A percentile compares a stretch with the other conserved stretches of the same genome.
phyloP scores from a whole-genome alignment of 768 basidiomycete genomes.

The Phallus indusiatus region DNA sequence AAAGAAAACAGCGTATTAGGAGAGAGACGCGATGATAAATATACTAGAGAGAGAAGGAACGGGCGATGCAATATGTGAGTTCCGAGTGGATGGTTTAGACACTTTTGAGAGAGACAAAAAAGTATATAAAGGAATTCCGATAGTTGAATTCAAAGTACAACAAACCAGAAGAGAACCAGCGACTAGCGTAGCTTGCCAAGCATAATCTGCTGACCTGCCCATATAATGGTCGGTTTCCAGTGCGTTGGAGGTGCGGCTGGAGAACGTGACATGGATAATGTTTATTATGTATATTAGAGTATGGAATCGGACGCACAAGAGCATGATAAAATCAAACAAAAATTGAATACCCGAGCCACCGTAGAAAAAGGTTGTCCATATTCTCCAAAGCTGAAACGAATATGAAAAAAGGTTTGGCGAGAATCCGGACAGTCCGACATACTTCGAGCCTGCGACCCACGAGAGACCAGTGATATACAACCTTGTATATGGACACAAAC shows the following conservation, averaged over 20 bases:
- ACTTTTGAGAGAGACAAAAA: conserved; percentile 19
- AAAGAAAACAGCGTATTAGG: conserved; percentile 60
- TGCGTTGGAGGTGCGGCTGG: conserved; percentile 56
- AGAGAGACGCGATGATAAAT: conserved; percentile 58
- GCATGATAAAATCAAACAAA: conserved; percentile 60
- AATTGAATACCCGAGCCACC: conserved; percentile 50
- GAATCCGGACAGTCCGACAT: conserved; percentile 12
- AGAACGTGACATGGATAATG: not conserved
- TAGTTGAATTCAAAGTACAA: conserved; percentile 10
- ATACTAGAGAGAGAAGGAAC: conserved; percentile 56
- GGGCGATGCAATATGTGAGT: conserved; percentile 52
- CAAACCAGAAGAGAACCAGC: conserved; percentile 51
- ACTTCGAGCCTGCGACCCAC: conserved; percentile 49
- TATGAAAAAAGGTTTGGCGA: not conserved
- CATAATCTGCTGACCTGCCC: conserved; percentile 60
- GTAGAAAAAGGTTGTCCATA: conserved; percentile 65
- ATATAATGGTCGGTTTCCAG: conserved; percentile 55
- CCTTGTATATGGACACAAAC: conserved; percentile 39
- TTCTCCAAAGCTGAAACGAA: conserved; percentile 53
- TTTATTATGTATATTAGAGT: not conserved
- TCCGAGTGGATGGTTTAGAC: conserved; percentile 51
- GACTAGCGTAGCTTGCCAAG: conserved; percentile 60
- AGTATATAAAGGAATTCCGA: not conserved
- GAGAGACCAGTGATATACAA: conserved; percentile 42
- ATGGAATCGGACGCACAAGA: conserved; percentile 43